These are phyloP conservation scores for Trichoderma breve DNA, from an alignment of 2,329 filamentous ascomycete genomes.

Conservation along the genomic window DNA sequence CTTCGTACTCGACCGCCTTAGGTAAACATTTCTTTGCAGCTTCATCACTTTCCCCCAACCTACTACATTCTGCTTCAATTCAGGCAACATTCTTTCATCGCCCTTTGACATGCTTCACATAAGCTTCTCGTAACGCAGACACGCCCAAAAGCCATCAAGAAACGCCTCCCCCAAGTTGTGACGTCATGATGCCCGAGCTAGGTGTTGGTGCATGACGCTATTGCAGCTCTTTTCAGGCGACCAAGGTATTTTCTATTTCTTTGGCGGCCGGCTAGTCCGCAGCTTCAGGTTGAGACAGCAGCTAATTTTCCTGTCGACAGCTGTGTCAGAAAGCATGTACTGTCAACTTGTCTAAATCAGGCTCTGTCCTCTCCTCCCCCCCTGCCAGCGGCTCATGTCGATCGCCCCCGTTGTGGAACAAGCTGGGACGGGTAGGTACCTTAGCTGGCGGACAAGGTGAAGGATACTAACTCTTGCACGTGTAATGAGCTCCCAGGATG, in stretches of 20 bases:
- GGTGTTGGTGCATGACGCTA: constrained; percentile 23
- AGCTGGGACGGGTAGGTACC: constrained; percentile 8
- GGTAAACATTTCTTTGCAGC: not conserved
- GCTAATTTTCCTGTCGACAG: not conserved
- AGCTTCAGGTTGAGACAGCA: not conserved
- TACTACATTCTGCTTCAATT: not conserved
- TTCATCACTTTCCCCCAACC: not conserved
- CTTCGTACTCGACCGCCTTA: not conserved
- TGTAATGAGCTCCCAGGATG: not conserved
- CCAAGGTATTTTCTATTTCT: not conserved
- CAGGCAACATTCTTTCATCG: not conserved
- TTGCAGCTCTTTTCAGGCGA: not conserved
- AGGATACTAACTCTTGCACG: not conserved
- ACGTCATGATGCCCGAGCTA: constrained; percentile 27
- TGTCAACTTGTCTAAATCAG: not conserved
- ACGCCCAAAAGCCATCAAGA: not conserved
- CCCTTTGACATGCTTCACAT: not conserved
- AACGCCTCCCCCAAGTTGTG: constrained; percentile 20
- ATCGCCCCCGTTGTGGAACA: constrained; percentile 9
- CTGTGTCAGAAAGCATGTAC: not conserved
- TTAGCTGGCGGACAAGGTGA: constrained; percentile 6
- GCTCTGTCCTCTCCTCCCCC: not conserved
- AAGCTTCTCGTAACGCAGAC: not conserved
- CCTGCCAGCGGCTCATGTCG: constrained; percentile 5
- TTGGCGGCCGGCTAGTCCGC: not conserved